Base-by-base conservation (phyloP, 441 rosid genomes). In the Bocquillonia castaneifolia region DNA sequence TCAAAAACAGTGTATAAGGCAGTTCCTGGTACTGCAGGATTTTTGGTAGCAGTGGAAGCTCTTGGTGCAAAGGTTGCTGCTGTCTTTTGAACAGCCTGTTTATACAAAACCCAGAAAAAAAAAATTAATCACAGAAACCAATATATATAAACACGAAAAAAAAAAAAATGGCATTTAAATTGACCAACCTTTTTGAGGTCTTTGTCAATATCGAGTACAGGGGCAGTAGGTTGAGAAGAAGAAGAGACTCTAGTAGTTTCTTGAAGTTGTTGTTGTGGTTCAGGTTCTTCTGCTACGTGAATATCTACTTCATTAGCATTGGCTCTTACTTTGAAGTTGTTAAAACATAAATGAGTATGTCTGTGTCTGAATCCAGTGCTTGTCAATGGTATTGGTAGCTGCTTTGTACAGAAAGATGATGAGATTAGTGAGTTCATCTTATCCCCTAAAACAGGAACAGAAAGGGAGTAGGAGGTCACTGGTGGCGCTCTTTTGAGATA, bases 21-120 rank as follows among this genome's bases (percentile, higher is more conserved):
- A 61, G 83, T 79, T 65, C 99, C 99, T 0, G 99, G 99, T 28
- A 91, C 84, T 15, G 99, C 97, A 13, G 99, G 99, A 76, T 89
- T 93, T 76, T 80, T 93, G 61, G 86, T 63, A 31, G 96, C 96
- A 3, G 92, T 89, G 25, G 99, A 93, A 39, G 99, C 96, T 75
- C 96, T 87, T 0, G 99, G 97, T 52, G 96, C 99, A 76, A 93
- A 93, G 36, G 99, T 91, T 50, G 97, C 90, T 10, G 97, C 97
- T 18, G 97, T 93, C 82, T 91, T 89, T 64, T 88, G 93, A 60
- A 89, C 96, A 0, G 83, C 98, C 98, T 92, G 87, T 68, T 67
- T 20, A 61, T 13, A 3, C 14, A 29, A 59, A 69, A 12, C 17
- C n/a, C n/a, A n/a, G n/a, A n/a, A 50, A 20, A 63, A 12, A 56